Conservation (phyloP, 495 filamentous ascomycete species). For the Penicillium canescens region DNA sequence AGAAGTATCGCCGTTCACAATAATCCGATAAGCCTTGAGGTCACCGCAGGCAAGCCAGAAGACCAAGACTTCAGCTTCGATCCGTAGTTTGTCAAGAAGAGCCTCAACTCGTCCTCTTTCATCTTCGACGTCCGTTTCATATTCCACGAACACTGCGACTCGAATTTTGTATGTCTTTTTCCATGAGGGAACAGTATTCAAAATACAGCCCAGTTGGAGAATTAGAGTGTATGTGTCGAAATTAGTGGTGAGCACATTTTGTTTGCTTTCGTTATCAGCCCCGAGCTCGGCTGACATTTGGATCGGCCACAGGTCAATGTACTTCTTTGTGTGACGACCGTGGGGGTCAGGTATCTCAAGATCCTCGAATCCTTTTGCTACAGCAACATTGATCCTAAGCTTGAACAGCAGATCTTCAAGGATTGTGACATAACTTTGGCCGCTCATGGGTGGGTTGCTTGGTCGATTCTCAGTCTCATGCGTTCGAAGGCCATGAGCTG, state of each 20-base stretch:
- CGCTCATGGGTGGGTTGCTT: slow-evolving; percentile 61
- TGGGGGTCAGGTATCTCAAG: slow-evolving; percentile 66
- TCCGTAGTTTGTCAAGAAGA: slow-evolving; percentile 77
- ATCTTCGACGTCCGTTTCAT: slow-evolving; percentile 81
- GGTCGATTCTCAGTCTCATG: slow-evolving; percentile 45
- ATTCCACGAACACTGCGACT: slow-evolving; percentile 85
- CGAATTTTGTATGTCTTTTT: slow-evolving; percentile 73
- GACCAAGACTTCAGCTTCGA: slow-evolving; percentile 75
- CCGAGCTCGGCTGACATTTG: slow-evolving; percentile 79
- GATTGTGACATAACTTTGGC: slow-evolving; percentile 75
- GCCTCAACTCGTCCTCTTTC: slow-evolving; percentile 72
- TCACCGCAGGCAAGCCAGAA: slow-evolving; percentile 80
- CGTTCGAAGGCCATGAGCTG: slow-evolving; percentile 11
- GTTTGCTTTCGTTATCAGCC: slow-evolving; percentile 56
- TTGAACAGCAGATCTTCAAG: slow-evolving; percentile 78
- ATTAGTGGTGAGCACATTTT: slow-evolving; percentile 79
- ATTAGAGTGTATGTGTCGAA: slow-evolving; percentile 93
- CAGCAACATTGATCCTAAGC: slow-evolving; percentile 80
- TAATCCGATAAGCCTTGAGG: slow-evolving; percentile 71
- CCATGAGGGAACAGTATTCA: slow-evolving; percentile 82
- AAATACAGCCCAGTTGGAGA: slow-evolving; percentile 80
- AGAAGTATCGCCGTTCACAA: slow-evolving; percentile 65
- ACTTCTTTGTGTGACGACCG: slow-evolving; percentile 64
- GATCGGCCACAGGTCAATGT: slow-evolving; percentile 88
- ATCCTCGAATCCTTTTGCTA: slow-evolving; percentile 79